A percentile compares a stretch with the other conserved stretches of the same genome.
These are phyloP conservation scores for Amylostereum chailletii DNA, from an alignment of 1,284 basidiomycete genomes.

Conservation along the genomic window DNA sequence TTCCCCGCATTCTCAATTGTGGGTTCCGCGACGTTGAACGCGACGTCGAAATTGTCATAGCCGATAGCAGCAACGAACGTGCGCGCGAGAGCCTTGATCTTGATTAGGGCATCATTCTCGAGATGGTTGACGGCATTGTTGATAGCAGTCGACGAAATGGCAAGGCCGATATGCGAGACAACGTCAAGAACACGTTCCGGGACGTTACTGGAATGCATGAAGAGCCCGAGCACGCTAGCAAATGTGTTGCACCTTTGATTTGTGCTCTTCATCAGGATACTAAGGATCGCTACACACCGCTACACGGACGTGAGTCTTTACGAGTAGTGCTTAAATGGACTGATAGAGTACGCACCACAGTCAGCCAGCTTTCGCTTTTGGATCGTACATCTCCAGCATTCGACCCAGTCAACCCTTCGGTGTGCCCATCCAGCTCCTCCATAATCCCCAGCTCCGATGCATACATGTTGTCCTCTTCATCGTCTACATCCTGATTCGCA, in stretches of 20 bases:
- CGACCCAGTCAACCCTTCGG: too few species aligned
- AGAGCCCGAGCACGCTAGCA: not conserved
- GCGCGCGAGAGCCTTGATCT: constrained; percentile 13
- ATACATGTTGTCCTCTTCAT: not conserved
- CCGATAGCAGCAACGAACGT: constrained; percentile 15
- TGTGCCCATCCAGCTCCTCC: not conserved
- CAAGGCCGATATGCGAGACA: constrained; percentile 5
- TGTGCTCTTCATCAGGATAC: constrained; percentile 1
- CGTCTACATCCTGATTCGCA: too few species aligned
- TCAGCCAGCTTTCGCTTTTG: not conserved
- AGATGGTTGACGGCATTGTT: constrained; percentile 14
- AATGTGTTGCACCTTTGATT: constrained; percentile 6
- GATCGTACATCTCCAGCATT: not conserved
- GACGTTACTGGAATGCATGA: not conserved
- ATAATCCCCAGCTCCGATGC: not conserved
- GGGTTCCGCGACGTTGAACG: constrained; percentile 15
- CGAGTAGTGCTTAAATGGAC: not conserved
- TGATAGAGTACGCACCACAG: not conserved
- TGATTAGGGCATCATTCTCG: constrained; percentile 10
- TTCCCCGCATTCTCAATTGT: constrained; percentile 16
- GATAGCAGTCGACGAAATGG: constrained; percentile 5
- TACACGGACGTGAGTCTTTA: not conserved
- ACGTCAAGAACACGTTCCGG: constrained; percentile 1
- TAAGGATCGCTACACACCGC: not conserved
- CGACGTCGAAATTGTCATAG: constrained; percentile 26